Conservation (phyloP, 2,329 filamentous ascomycete species). For the Aureobasidium sp. region DNA sequence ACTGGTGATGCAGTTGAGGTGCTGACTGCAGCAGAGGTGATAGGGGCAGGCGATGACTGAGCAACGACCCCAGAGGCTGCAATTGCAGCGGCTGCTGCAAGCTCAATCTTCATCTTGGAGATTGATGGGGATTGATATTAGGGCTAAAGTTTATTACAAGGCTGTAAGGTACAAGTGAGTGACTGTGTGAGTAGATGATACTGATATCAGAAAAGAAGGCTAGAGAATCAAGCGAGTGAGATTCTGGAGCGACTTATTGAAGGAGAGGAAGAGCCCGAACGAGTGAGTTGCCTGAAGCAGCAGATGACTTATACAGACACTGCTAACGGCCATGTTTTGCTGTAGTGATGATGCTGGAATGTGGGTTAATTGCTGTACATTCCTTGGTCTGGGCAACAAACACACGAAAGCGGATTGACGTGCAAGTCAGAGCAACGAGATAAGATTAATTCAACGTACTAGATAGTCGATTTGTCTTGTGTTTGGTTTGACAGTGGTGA, state of each 20-base stretch:
- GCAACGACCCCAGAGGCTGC: constrained; percentile 24
- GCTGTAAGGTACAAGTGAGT: constrained; percentile 5
- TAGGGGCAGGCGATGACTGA: constrained; percentile 18
- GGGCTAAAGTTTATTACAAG: constrained; percentile 7
- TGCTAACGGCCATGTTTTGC: constrained; percentile 24
- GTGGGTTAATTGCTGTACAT: constrained; percentile 20
- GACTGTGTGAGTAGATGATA: constrained; percentile 10
- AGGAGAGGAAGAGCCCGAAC: constrained; percentile 18
- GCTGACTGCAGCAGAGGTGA: constrained; percentile 13
- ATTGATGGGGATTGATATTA: constrained; percentile 4
- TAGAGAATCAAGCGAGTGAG: constrained; percentile 28
- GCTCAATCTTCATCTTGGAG: constrained; percentile 24
- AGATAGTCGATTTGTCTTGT: background rate
- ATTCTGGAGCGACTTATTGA: constrained; percentile 24
- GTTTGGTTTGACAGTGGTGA: background rate
- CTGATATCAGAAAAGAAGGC: background rate
- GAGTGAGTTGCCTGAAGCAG: constrained; percentile 14
- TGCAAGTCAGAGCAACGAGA: constrained; percentile 11
- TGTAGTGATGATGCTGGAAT: constrained; percentile 25
- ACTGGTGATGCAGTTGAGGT: constrained; percentile 21
- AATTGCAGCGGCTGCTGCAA: constrained; percentile 21
- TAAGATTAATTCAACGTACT: background rate
- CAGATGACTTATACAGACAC: constrained; percentile 24
- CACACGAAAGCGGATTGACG: constrained; percentile 21
- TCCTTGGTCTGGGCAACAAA: constrained; percentile 26